phyloP scores from a whole-genome alignment of 139 green algal genomes.

The Asterochloris sp. region DNA sequence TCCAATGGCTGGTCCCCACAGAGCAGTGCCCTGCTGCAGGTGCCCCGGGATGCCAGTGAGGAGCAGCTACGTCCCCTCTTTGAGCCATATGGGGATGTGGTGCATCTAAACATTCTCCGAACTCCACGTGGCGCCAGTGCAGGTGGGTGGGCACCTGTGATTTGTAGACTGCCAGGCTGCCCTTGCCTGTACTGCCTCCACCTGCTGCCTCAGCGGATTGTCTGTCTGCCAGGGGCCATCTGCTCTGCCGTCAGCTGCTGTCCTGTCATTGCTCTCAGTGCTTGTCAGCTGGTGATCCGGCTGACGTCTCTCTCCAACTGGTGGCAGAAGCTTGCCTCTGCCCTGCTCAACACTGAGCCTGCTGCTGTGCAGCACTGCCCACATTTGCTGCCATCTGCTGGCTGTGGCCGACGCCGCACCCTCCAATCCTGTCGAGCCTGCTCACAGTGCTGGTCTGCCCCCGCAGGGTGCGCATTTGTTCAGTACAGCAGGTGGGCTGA shows the following conservation, averaged over 20 bases:
- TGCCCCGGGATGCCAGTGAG: conserved; percentile 57
- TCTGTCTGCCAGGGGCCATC: too few species aligned
- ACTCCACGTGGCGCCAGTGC: conserved; percentile 45
- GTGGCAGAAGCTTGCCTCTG: too few species aligned
- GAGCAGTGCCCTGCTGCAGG: conserved; percentile 33
- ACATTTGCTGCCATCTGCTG: too few species aligned
- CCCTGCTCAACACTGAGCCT: too few species aligned
- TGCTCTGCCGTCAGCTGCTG: too few species aligned
- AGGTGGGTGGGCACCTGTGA: conserved; percentile 19
- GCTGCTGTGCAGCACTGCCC: too few species aligned
- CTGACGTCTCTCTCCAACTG: neutral
- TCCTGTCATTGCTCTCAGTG: neutral
- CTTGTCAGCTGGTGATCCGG: neutral
- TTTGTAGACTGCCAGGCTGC: too few species aligned
- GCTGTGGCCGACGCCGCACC: too few species aligned
- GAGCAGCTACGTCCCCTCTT: conserved; percentile 66
- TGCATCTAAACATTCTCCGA: conserved; percentile 64
- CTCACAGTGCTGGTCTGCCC: too few species aligned
- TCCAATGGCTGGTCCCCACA: too few species aligned
- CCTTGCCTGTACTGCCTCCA: neutral
- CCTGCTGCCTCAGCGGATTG: neutral
- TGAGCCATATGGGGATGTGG: conserved; percentile 69
- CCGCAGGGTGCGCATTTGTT: conserved; percentile 79
- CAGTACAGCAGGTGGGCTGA: conserved; percentile 68
- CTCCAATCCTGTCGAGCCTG: too few species aligned